Conservation (phyloP, 1,284 basidiomycete species). For the Phylloboletellus chloephorus region DNA sequence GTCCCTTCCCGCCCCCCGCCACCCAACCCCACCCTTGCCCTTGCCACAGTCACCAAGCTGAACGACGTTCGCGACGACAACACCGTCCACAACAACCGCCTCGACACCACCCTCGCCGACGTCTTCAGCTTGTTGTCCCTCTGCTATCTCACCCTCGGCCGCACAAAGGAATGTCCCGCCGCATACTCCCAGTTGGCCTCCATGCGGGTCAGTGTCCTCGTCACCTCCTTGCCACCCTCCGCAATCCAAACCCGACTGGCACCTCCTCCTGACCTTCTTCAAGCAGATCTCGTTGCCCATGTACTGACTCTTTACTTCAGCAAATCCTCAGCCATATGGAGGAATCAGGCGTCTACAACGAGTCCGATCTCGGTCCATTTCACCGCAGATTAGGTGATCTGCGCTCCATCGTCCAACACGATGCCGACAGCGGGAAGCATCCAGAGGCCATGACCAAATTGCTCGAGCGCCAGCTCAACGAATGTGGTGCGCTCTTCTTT, state of each 20-base stretch:
- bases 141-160: conserved; percentile 91
- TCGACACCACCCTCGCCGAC: conserved; percentile 90
- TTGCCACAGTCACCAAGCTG: conserved; percentile 88
- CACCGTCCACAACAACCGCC: conserved; percentile 75
- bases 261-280: conserved; percentile 23
- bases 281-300: conserved; percentile 22
- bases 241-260: too few species aligned
- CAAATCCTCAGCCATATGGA: conserved; percentile 93
- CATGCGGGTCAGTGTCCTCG: conserved; percentile 74
- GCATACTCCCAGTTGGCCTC: conserved; percentile 92
- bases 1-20: too few species aligned
- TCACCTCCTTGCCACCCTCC: too few species aligned
- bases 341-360: conserved; percentile 90
- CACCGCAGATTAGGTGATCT: conserved; percentile 74
- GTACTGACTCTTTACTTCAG: conserved; percentile 42
- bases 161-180: conserved; percentile 87
- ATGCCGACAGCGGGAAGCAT: conserved; percentile 79
- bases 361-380: conserved; percentile 83
- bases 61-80: conserved; percentile 87
- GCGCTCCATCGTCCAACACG: conserved; percentile 77
- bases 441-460: conserved; percentile 86
- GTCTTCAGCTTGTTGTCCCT: conserved; percentile 89
- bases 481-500: conserved; percentile 66
- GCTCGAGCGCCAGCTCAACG: conserved; percentile 85
- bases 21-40: too few species aligned